phyloP scores from a whole-genome alignment of 805 yeast genomes.

The Blastobotrys peoriensis region DNA sequence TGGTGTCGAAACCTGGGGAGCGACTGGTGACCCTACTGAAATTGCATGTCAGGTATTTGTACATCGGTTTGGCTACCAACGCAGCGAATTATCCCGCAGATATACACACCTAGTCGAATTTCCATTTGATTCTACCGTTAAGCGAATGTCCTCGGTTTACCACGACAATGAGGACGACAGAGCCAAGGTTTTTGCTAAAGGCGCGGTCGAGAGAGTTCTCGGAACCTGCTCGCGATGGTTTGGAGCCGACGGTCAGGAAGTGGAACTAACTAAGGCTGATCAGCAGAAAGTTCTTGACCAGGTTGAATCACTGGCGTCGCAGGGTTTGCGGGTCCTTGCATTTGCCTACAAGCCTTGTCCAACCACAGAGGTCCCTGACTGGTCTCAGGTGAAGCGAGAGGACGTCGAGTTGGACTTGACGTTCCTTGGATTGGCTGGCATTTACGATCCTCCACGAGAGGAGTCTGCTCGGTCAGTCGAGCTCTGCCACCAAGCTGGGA shows the following conservation, averaged over 20 bases:
- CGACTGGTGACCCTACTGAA: constrained; percentile 87
- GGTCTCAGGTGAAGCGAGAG: constrained; percentile 29
- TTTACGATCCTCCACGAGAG: constrained; percentile 72
- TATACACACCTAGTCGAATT: constrained; percentile 52
- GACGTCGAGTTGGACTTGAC: constrained; percentile 47
- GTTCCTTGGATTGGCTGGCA: constrained; percentile 67
- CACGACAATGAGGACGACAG: constrained; percentile 28
- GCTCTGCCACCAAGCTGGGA: constrained; percentile 66
- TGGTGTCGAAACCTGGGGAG: constrained; percentile 53
- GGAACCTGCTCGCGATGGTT: constrained; percentile 51
- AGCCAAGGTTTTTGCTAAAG: constrained; percentile 49
- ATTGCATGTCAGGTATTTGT: constrained; percentile 79
- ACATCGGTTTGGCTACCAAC: constrained; percentile 42
- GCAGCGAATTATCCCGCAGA: constrained; percentile 32
- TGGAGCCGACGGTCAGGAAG: constrained; percentile 25
- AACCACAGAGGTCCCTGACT: constrained; percentile 16
- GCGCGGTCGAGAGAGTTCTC: constrained; percentile 70
- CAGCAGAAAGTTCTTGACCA: constrained; percentile 42
- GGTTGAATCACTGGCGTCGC: constrained; percentile 53
- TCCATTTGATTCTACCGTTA: constrained; percentile 70
- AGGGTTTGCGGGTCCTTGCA: constrained; percentile 69
- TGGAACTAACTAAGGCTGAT: constrained; percentile 37
- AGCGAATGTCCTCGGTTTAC: constrained; percentile 65
- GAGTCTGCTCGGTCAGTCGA: constrained; percentile 63
- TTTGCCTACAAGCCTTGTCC: constrained; percentile 46